These are phyloP conservation scores for Aspergillus heteromorphus DNA, from an alignment of 495 filamentous ascomycete species.

Conservation along the genomic window DNA sequence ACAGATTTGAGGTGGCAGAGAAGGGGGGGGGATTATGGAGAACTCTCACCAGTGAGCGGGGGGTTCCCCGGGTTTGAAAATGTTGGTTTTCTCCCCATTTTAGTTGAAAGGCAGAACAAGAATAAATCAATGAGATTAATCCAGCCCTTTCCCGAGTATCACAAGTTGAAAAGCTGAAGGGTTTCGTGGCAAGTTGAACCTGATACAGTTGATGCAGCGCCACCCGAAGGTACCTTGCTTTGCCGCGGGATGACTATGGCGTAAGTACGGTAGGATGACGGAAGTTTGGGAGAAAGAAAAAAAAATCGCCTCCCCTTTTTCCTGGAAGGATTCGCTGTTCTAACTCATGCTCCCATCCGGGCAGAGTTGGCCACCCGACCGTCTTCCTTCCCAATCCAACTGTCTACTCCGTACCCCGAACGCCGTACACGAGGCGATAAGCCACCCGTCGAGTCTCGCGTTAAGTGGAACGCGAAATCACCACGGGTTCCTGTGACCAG, in stretches of 20 bases:
- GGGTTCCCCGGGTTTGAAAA: neutral
- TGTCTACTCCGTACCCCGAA: neutral
- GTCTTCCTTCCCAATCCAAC: neutral
- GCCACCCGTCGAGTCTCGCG: conserved; percentile 22
- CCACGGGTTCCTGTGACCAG: conserved; percentile 36
- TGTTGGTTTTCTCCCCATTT: conserved; percentile 12
- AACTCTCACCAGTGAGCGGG: conserved; percentile 10
- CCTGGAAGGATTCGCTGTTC: neutral
- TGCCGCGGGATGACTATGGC: conserved; percentile 6
- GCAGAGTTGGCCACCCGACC: conserved; percentile 2
- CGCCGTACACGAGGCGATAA: conserved; percentile 8
- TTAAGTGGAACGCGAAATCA: conserved; percentile 48
- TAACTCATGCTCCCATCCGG: neutral
- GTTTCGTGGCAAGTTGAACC: neutral
- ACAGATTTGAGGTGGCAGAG: too few species aligned
- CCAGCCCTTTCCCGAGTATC: too few species aligned
- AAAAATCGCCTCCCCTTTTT: conserved; percentile 4
- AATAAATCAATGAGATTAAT: neutral
- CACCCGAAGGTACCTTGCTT: neutral
- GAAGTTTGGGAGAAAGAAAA: conserved; percentile 10
- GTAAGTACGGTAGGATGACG: neutral
- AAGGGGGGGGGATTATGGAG: neutral
- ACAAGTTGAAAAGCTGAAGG: neutral
- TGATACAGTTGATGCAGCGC: neutral
- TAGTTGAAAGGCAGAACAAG: neutral